Evolutionary conservation across 257 asterid genomes (phyloP).

Genomic region (Petunia secreta): DNA sequence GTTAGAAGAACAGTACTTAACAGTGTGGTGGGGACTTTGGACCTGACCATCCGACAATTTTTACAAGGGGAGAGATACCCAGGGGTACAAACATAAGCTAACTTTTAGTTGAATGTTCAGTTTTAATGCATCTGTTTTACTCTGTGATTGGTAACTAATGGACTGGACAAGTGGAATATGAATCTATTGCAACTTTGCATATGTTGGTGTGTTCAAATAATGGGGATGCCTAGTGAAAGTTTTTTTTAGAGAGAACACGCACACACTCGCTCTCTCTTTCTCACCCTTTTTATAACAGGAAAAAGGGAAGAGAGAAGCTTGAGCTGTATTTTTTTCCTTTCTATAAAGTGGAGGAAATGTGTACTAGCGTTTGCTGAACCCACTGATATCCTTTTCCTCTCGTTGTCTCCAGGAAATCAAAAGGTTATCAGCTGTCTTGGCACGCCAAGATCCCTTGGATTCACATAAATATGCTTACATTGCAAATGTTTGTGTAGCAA

Average conservation of each 20-base stretch:
- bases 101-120: background rate
- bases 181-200: background rate
- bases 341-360: background rate
- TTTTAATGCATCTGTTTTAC: background rate
- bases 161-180: background rate
- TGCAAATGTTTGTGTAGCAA: constrained; percentile 89
- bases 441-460: constrained; percentile 64
- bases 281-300: background rate
- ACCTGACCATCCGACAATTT: constrained; percentile 75
- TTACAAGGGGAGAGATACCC: constrained; percentile 81
- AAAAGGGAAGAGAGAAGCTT: constrained; percentile 13
- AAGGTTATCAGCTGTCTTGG: constrained; percentile 60
- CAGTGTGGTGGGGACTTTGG: constrained; percentile 91
- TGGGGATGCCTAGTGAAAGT: background rate
- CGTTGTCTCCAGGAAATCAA: constrained; percentile 54
- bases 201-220: background rate
- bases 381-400: background rate
- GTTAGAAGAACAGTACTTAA: constrained; percentile 84
- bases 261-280: too few species aligned
- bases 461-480: constrained; percentile 78
- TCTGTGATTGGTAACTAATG: background rate
- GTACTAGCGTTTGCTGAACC: background rate
- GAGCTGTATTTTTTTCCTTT: background rate
- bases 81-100: constrained; percentile 58
- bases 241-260: too few species aligned